A percentile compares a stretch with the other conserved stretches of the same genome.
These are phyloP conservation scores for Mortierella sp. DNA, from an alignment of 371 early-diverging fungal genomes.

Conservation along the genomic window DNA sequence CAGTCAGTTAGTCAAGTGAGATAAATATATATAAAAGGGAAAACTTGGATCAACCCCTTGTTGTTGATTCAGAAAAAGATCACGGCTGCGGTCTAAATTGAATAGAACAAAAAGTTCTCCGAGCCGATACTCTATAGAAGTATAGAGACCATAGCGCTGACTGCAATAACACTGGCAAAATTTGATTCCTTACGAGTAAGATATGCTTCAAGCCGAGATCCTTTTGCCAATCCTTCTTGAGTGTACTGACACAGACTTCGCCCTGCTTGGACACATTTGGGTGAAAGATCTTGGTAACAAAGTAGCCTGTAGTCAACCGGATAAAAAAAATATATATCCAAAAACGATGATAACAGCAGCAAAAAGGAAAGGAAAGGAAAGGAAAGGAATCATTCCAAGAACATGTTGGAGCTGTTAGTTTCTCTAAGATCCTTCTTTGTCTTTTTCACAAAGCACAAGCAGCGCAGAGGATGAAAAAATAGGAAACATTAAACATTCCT, in stretches of 20 bases:
- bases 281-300: constrained; percentile 92
- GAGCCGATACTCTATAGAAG: no score
- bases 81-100: no score
- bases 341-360: not conserved
- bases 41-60: not conserved
- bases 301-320: constrained; percentile 59
- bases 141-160: no score
- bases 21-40: not conserved
- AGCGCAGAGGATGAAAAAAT: no score
- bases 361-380: not conserved
- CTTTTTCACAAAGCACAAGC: not conserved
- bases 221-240: constrained; percentile 93
- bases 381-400: not conserved
- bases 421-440: no score
- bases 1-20: not conserved
- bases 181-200: constrained; percentile 76
- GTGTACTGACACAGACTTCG: constrained; percentile 92
- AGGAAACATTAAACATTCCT: no score
- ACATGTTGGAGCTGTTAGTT: not conserved
- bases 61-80: no score
- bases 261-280: constrained; percentile 90
- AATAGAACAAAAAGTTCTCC: no score
- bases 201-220: constrained; percentile 84
- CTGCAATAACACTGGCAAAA: no score
- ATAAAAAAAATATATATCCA: constrained; percentile 14